Conservation (phyloP, 495 filamentous ascomycete species). For the Daldinia vernicosa region DNA sequence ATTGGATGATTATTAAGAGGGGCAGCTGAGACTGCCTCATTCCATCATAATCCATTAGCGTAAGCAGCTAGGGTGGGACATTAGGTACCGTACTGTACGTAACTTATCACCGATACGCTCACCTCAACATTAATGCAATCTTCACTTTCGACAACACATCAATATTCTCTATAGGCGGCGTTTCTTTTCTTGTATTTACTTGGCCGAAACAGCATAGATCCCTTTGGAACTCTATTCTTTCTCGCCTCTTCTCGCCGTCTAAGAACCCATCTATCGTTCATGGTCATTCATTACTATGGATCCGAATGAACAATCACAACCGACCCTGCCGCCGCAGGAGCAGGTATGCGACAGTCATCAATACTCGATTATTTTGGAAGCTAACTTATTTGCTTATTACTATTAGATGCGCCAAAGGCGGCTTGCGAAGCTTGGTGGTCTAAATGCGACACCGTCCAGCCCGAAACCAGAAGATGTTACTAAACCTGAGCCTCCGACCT, state of each 20-base stretch:
- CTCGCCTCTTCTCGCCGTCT: neutral
- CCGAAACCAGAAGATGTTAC: slow-evolving; percentile 24
- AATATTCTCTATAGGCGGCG: neutral
- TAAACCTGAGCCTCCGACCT: slow-evolving; percentile 33
- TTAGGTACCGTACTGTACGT: neutral
- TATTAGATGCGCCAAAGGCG: slow-evolving; percentile 74
- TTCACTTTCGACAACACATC: neutral
- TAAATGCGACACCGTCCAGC: slow-evolving; percentile 18
- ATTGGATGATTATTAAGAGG: neutral
- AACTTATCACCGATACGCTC: slow-evolving; percentile 1
- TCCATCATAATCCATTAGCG: slow-evolving; percentile 10
- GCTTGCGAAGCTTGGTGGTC: slow-evolving; percentile 67
- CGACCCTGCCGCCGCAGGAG: slow-evolving; percentile 42
- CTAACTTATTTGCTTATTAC: neutral
- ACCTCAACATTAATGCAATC: neutral
- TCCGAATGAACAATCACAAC: slow-evolving; percentile 36
- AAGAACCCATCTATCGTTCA: neutral
- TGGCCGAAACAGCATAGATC: neutral
- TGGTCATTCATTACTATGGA: slow-evolving; percentile 33
- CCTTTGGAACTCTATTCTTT: neutral
- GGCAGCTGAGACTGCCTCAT: slow-evolving; percentile 4
- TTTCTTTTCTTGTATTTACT: slow-evolving; percentile 3
- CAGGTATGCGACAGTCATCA: slow-evolving; percentile 35
- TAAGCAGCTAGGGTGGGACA: neutral
- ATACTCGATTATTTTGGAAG: neutral